Evolutionary conservation across 2,329 filamentous ascomycete genomes (phyloP).

Genomic region (Ambrosiella xylebori): DNA sequence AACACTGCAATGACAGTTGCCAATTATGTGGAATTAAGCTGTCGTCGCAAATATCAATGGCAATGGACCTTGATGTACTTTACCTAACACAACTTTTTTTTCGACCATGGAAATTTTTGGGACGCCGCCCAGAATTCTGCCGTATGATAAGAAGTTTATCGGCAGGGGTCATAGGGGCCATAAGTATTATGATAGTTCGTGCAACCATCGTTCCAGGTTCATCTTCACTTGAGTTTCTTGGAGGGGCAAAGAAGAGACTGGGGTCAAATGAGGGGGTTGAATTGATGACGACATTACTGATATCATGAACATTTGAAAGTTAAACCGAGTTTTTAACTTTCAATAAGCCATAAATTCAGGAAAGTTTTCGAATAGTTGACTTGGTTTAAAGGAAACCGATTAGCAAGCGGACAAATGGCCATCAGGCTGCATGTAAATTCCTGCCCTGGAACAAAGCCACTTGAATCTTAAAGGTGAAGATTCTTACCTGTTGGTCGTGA

Average conservation of each 20-base stretch:
- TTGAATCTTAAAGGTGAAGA: no score
- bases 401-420: no score
- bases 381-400: no score
- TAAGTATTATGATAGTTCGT: not conserved
- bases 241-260: not conserved
- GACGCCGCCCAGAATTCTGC: conserved; percentile 6
- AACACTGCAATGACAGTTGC: not conserved
- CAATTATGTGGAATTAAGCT: not conserved
- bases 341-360: no score
- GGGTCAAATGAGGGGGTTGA: not conserved
- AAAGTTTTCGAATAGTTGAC: no score
- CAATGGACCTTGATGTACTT: not conserved
- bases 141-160: conserved; percentile 12
- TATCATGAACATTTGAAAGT: no score
- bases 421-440: no score
- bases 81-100: conserved; percentile 7
- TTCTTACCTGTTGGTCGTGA: no score
- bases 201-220: not conserved
- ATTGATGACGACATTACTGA: no score
- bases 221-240: not conserved
- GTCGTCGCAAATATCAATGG: not conserved
- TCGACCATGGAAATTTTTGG: conserved; percentile 12
- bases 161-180: not conserved
- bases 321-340: no score
- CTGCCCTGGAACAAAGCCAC: no score